phyloP scores from a whole-genome alignment of 345 rosid species.

The Rhodamnia rubescens region DNA sequence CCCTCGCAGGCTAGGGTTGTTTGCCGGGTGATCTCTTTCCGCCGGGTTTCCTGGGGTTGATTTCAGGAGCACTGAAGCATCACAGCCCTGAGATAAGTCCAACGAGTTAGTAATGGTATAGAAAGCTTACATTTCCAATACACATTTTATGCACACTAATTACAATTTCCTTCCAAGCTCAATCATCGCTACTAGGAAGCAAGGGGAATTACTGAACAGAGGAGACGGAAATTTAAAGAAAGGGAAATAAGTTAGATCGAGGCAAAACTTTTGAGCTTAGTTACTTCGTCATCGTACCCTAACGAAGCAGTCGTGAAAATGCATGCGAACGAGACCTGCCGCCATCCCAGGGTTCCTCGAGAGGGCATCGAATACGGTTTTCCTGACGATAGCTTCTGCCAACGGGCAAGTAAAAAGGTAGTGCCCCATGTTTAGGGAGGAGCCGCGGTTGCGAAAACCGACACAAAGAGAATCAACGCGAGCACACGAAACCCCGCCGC shows the following conservation, averaged over 20 bases:
- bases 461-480: background rate
- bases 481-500: background rate
- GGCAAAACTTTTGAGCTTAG: background rate
- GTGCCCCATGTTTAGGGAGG: background rate
- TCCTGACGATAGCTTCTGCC: slow-evolving; percentile 6
- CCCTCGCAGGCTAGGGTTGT: slow-evolving; percentile 29
- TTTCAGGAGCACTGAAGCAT: slow-evolving; percentile 31
- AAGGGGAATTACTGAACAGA: background rate
- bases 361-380: background rate
- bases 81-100: slow-evolving; percentile 22
- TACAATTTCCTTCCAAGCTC: background rate
- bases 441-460: background rate
- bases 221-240: background rate
- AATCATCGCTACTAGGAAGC: background rate
- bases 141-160: background rate
- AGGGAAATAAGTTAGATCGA: background rate
- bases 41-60: slow-evolving; percentile 10
- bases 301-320: slow-evolving; percentile 22
- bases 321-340: slow-evolving; percentile 8
- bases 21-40: slow-evolving; percentile 24
- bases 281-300: slow-evolving; percentile 2
- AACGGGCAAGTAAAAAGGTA: slow-evolving; percentile 4
- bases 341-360: background rate
- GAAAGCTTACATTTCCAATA: background rate
- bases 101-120: background rate